Percentiles rank a stretch among this genome's conserved stretches.
Evolutionary conservation across 2,329 filamentous ascomycete genomes (phyloP).

Genomic region (Leptographium procerum): DNA sequence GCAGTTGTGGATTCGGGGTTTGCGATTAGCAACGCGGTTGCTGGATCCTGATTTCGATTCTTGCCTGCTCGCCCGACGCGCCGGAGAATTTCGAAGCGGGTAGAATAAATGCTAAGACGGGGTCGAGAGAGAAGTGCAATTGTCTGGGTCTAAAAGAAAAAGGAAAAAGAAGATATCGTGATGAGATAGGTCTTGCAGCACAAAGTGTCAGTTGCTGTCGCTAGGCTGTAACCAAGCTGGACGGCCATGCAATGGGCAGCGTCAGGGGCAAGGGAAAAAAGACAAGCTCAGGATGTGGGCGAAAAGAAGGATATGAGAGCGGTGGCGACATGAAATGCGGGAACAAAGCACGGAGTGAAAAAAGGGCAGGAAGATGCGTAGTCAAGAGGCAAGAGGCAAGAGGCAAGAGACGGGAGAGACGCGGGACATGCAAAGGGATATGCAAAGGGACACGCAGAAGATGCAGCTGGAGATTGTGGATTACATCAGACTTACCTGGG

Average conservation of each 20-base stretch:
- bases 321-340: constrained; percentile 12
- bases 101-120: neutral
- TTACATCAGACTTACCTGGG: neutral
- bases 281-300: neutral
- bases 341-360: constrained; percentile 7
- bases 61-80: too few species aligned
- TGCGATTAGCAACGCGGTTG: neutral
- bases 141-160: neutral
- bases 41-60: neutral
- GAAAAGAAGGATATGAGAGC: neutral
- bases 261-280: neutral
- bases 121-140: neutral
- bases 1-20: neutral
- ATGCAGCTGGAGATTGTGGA: neutral
- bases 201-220: neutral
- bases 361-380: neutral
- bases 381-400: neutral
- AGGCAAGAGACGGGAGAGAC: neutral
- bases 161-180: too few species aligned
- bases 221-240: neutral
- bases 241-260: neutral
- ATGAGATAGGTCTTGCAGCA: neutral
- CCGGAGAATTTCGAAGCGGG: neutral
- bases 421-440: neutral
- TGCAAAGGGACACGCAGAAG: neutral